Evolutionary conservation across 768 basidiomycete genomes (phyloP), one percentile per base, ranked within the genome.

Genomic region (Baorangia bicolor): DNA sequence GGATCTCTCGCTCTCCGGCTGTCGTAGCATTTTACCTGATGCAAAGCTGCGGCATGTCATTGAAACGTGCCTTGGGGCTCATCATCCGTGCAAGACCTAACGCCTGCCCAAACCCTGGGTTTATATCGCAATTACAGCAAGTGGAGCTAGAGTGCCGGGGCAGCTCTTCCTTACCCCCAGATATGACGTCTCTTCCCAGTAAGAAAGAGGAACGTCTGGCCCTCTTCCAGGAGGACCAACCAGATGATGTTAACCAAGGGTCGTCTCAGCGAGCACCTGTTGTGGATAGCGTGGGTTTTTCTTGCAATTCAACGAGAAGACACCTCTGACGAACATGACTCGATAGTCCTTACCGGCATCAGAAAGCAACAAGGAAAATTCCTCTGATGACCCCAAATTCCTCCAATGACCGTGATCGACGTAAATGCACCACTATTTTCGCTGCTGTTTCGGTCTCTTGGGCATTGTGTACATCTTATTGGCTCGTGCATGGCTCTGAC

Each of bases 1-100:
- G 52, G 31, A 61, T 56, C n/a, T 60, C 58, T 25, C 59, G 48
- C 5, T 56, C 59, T 1, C 59, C 59, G 0, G 28, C 48, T 3
- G 11, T 55, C 43, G 56, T 58, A 8, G 28, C 44, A 5, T 58
- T 46, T 18, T 58, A 58, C 38, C 25, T 49, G n/a, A 39, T 60
- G 37, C 51, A 44, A 1, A 12, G 35, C 25, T 20, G 58, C 10
- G 37, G 13, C 42, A 45, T 60, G 43, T 40, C 59, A 1, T 27
- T 60, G 47, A 49, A 23, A 18, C 46, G 48, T 18, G 59, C 59
- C 0, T 10, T 46, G 23, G 52, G 47, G 5, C 16, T 39, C 16
- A 30, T 49, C 25, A 6, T 59, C 35, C 8, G 35, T 13, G 50
- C 58, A 6, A 35, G 58, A 34, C 58, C 50, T 6, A 37, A 23